phyloP scores from a whole-genome alignment of 768 basidiomycete species.

The Lactifluus pinguis region DNA sequence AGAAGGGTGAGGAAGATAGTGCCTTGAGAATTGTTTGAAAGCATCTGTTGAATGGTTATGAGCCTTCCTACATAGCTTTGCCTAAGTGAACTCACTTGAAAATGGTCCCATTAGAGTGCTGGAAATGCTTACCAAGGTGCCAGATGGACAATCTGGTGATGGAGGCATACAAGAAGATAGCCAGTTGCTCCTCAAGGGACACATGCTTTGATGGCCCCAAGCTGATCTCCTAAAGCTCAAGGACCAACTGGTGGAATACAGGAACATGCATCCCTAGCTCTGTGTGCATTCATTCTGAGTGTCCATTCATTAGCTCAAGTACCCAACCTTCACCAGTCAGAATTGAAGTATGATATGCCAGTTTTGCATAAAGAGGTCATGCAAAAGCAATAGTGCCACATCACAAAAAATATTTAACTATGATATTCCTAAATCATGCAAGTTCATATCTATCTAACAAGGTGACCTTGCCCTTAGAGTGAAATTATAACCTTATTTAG shows the following conservation, averaged over 20 bases:
- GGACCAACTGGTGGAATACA: not conserved
- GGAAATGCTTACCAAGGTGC: not conserved
- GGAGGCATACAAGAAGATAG: not conserved
- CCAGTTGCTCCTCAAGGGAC: not conserved
- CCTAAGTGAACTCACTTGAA: not conserved
- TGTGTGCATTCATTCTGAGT: not conserved
- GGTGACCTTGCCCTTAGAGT: too few species aligned
- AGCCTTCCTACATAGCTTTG: too few species aligned
- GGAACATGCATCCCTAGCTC: not conserved
- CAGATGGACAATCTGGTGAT: not conserved
- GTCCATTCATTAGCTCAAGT: not conserved
- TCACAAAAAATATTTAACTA: too few species aligned
- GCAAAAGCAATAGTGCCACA: too few species aligned
- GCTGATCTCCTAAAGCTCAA: not conserved
- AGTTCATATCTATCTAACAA: too few species aligned
- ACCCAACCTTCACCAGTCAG: not conserved
- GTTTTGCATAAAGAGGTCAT: not conserved
- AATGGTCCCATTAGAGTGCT: not conserved
- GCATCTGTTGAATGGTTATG: too few species aligned
- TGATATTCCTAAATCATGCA: too few species aligned
- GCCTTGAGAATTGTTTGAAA: too few species aligned
- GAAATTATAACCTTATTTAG: too few species aligned
- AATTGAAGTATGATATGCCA: not conserved
- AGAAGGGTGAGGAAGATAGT: too few species aligned
- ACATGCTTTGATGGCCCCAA: not conserved